phyloP scores from a whole-genome alignment of 257 asterid species.

The Linaria vulgaris region DNA sequence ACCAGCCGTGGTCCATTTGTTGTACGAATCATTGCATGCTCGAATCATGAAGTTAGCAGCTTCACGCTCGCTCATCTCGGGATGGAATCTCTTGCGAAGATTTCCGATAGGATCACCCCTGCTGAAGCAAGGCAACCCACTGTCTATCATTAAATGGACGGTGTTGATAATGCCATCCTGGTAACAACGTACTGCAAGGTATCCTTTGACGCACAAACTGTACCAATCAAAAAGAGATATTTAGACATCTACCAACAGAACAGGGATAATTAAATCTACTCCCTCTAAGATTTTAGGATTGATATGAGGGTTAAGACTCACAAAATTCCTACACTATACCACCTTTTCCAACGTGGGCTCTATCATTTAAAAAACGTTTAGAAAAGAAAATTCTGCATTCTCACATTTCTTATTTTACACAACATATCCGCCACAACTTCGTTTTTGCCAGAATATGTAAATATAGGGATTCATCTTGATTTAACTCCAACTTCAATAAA shows the following conservation, averaged over 20 bases:
- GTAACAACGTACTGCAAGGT: constrained; percentile 90
- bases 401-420: too few relatives aligned
- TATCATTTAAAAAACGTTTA: too few relatives aligned
- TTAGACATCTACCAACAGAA: constrained; percentile 10
- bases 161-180: constrained; percentile 92
- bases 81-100: constrained; percentile 92
- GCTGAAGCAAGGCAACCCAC: constrained; percentile 98
- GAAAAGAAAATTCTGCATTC: too few relatives aligned
- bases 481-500: too few relatives aligned
- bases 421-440: too few relatives aligned
- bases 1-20: constrained; percentile 97
- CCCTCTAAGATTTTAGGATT: too few relatives aligned
- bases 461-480: too few relatives aligned
- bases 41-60: constrained; percentile 95
- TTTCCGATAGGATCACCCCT: constrained; percentile 97
- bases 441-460: too few relatives aligned
- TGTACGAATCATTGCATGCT: constrained; percentile 88
- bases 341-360: too few relatives aligned
- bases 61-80: constrained; percentile 97
- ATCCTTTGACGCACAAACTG: constrained; percentile 98
- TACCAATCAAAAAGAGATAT: constrained; percentile 13
- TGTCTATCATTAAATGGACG: constrained; percentile 77
- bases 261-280: too few relatives aligned
- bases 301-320: too few relatives aligned
- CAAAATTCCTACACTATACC: too few relatives aligned